Percentiles rank a stretch among this genome's conserved stretches.
phyloP scores from a whole-genome alignment of 2,329 filamentous ascomycete species.

The Xylariomycetidae sp. region DNA sequence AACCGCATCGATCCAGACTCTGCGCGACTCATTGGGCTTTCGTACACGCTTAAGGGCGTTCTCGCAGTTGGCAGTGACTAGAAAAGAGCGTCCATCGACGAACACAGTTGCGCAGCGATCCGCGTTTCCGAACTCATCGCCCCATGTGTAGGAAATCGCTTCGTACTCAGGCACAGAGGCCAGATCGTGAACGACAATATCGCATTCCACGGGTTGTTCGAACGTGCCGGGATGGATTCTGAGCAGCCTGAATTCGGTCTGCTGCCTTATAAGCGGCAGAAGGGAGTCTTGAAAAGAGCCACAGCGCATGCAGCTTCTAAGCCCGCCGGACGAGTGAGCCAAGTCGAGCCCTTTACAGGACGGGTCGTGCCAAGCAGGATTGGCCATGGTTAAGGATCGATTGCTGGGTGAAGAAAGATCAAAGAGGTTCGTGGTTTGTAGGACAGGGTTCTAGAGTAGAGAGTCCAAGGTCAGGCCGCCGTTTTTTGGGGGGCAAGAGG shows the following conservation, averaged over 20 bases:
- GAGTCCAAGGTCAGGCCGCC: no score
- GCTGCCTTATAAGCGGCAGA: conserved; percentile 3
- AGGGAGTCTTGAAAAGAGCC: conserved; percentile 5
- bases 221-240: conserved; percentile 1
- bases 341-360: conserved; percentile 8
- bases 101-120: conserved; percentile 1
- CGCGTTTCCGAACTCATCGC: conserved; percentile 5
- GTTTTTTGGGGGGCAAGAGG: no score
- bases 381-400: no score
- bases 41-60: conserved; percentile 3
- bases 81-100: conserved; percentile 2
- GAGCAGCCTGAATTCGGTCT: conserved; percentile 5
- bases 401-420: no score
- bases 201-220: conserved; percentile 4
- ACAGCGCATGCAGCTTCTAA: conserved; percentile 6
- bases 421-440: no score
- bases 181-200: conserved; percentile 2
- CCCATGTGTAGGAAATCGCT: conserved; percentile 11
- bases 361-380: conserved; percentile 9
- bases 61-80: conserved; percentile 8
- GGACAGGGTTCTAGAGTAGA: no score
- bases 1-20: conserved; percentile 10
- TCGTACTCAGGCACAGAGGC: conserved; percentile 3
- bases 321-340: neutral
- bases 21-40: neutral